phyloP scores from a whole-genome alignment of 2,329 filamentous ascomycete species.

The Scedosporium apiospermum region DNA sequence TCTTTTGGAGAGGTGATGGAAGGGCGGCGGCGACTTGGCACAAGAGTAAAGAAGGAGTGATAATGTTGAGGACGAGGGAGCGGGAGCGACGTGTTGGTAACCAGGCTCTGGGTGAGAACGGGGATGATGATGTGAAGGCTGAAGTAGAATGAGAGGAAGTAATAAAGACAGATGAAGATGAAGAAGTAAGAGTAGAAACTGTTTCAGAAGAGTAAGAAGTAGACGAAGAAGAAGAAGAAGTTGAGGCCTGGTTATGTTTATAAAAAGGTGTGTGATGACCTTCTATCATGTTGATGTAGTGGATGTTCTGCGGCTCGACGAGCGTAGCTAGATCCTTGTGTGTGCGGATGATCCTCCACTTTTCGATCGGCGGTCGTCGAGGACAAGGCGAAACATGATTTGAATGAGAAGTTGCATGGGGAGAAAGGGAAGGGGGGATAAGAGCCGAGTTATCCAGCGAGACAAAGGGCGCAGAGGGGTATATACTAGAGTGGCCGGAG shows the following conservation, averaged over 20 bases:
- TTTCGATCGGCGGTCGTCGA: slow-evolving; percentile 1
- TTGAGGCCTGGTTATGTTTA: slow-evolving; percentile 5
- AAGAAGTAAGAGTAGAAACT: slow-evolving; percentile 8
- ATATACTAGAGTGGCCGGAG: slow-evolving; percentile 2
- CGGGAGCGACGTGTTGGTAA: slow-evolving; percentile 9
- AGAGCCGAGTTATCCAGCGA: neutral
- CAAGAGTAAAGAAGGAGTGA: slow-evolving; percentile 10
- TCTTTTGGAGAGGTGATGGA: slow-evolving; percentile 13
- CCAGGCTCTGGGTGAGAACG: neutral
- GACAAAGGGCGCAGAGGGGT: neutral
- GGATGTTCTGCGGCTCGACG: neutral
- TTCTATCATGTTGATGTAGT: slow-evolving; percentile 2
- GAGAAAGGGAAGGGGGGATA: neutral
- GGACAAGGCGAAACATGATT: slow-evolving; percentile 5
- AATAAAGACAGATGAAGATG: slow-evolving; percentile 5
- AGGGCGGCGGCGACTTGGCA: slow-evolving; percentile 21
- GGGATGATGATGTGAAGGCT: slow-evolving; percentile 11
- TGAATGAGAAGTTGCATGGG: slow-evolving; percentile 7
- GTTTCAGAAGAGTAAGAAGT: slow-evolving; percentile 5
- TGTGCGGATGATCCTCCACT: slow-evolving; percentile 4
- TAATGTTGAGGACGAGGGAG: slow-evolving; percentile 11
- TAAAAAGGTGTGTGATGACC: slow-evolving; percentile 6
- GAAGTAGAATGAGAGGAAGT: slow-evolving; percentile 17
- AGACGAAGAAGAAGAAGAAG: neutral
- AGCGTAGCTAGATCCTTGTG: neutral